Evolutionary conservation across 192 early-diverging fungal genomes (phyloP).

Genomic region (Globomyces pollinis-pini): DNA sequence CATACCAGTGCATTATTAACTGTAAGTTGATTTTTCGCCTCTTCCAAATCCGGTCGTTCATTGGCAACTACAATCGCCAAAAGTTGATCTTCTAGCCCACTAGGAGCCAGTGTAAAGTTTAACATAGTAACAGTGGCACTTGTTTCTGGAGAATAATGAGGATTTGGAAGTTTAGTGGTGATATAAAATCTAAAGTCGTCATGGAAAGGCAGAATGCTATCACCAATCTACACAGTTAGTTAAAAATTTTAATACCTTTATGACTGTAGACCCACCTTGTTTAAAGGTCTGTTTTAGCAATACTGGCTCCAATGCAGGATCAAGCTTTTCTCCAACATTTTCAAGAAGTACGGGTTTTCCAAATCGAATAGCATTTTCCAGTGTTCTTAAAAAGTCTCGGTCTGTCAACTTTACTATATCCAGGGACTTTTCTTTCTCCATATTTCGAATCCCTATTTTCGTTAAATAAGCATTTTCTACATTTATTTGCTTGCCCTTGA

Average conservation of each 20-base stretch:
- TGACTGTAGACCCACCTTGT: constrained; percentile 51
- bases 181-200: constrained; percentile 58
- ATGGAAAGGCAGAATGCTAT: constrained; percentile 56
- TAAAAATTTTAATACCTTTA: constrained; percentile 23
- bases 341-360: constrained; percentile 53
- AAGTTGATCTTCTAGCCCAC: constrained; percentile 51
- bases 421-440: constrained; percentile 53
- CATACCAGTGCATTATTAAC: constrained; percentile 44
- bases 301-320: constrained; percentile 54
- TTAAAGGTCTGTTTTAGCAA: constrained; percentile 51
- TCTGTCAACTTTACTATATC: constrained; percentile 57
- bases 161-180: constrained; percentile 55
- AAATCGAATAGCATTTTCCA: constrained; percentile 57
- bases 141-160: constrained; percentile 52
- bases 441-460: constrained; percentile 60
- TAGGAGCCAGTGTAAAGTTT: constrained; percentile 56
- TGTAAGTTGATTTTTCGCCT: constrained; percentile 53
- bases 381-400: constrained; percentile 47
- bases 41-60: constrained; percentile 54
- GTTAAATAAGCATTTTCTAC: too few relatives aligned
- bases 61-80: constrained; percentile 54
- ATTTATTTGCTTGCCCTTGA: constrained; percentile 57
- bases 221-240: constrained; percentile 36
- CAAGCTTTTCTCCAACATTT: constrained; percentile 48
- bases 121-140: constrained; percentile 50